Conservation (phyloP, 805 yeast species). For the Yarrowia bubula region DNA sequence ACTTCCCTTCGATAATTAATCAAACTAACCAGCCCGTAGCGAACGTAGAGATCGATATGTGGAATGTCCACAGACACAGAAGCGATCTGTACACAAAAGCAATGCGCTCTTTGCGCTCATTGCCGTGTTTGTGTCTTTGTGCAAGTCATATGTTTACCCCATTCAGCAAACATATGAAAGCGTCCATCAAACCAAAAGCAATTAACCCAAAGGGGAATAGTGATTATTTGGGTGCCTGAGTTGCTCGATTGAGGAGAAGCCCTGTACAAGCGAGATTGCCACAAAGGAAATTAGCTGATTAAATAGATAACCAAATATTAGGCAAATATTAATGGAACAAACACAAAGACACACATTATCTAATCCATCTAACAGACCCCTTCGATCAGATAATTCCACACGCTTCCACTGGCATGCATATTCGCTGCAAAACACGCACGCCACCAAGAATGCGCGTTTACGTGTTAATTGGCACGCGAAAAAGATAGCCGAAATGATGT, state of each 20-base stretch:
- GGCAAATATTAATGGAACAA: no score
- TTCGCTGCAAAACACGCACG: conserved; percentile 23
- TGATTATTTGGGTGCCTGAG: neutral
- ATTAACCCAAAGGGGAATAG: conserved; percentile 12
- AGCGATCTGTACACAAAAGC: no score
- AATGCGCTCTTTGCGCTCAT: no score
- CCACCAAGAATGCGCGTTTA: conserved; percentile 22
- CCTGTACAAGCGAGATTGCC: no score
- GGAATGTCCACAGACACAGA: no score
- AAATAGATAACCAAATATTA: no score
- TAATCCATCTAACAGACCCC: neutral
- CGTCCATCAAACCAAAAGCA: neutral
- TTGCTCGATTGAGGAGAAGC: no score
- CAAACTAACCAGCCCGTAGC: no score
- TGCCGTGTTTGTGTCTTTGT: neutral
- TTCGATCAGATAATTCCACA: neutral
- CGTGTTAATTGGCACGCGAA: conserved; percentile 3
- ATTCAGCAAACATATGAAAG: conserved; percentile 6
- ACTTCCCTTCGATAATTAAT: no score
- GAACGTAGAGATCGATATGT: no score
- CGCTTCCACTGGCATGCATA: neutral
- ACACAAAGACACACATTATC: neutral
- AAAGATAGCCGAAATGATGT: no score
- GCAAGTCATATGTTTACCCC: conserved; percentile 13
- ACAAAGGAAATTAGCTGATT: no score